Conservation (phyloP, 768 basidiomycete genomes). For the Lactifluus piperatus region DNA sequence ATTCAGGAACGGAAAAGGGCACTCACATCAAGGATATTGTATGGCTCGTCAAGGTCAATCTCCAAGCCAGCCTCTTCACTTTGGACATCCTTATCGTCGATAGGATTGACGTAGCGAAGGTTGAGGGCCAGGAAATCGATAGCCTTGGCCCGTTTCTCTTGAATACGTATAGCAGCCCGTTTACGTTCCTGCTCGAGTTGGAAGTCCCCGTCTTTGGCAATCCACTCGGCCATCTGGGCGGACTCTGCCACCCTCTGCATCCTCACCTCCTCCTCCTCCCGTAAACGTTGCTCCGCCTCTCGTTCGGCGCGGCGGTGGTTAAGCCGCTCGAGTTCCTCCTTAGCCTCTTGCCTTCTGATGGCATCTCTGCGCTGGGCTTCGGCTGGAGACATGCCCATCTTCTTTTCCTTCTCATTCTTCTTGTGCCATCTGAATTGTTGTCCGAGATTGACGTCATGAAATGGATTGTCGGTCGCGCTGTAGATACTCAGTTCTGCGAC, state of each 20-base stretch:
- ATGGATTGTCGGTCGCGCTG: constrained; percentile 94
- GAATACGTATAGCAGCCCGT: constrained; percentile 88
- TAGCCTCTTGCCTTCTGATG: constrained; percentile 77
- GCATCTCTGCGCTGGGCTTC: constrained; percentile 79
- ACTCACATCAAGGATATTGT: constrained; percentile 91
- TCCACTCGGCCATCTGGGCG: constrained; percentile 97
- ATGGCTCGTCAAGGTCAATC: constrained; percentile 97
- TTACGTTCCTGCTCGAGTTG: constrained; percentile 89
- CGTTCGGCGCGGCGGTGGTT: constrained; percentile 87
- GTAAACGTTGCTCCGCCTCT: constrained; percentile 77
- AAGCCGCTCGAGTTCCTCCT: constrained; percentile 88
- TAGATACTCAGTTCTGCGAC: constrained; percentile 95
- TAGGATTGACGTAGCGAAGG: constrained; percentile 79
- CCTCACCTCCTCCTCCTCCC: constrained; percentile 88
- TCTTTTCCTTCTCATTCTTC: constrained; percentile 93
- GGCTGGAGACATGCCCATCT: constrained; percentile 67
- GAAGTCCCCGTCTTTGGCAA: constrained; percentile 94
- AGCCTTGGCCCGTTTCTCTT: constrained; percentile 97
- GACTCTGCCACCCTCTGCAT: constrained; percentile 89
- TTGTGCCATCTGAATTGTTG: constrained; percentile 99
- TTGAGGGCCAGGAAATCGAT: constrained; percentile 96
- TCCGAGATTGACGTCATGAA: constrained; percentile 93
- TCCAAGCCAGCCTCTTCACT: constrained; percentile 84
- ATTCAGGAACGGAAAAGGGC: neutral
- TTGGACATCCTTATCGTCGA: constrained; percentile 56